Evolutionary conservation across 306 rosid species (phyloP).

Genomic region (Glycine latifolia): DNA sequence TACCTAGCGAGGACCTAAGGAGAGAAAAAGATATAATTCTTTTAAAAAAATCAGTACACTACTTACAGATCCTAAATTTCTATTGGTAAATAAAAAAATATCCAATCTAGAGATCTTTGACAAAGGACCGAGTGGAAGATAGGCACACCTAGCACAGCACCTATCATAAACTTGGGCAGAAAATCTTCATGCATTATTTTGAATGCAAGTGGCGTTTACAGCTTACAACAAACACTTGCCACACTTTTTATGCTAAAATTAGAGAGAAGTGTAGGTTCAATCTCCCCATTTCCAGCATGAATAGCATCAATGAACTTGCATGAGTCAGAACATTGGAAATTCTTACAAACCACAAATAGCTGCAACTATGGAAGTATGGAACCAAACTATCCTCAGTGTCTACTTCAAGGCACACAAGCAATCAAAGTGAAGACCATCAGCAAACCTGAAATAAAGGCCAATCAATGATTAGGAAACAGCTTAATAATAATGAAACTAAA

Average conservation of each 20-base stretch:
- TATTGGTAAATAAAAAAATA: slow-evolving; percentile 25
- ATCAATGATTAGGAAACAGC: slow-evolving; percentile 29
- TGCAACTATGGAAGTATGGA: slow-evolving; percentile 28
- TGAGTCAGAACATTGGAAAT: slow-evolving; percentile 41
- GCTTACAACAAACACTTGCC: slow-evolving; percentile 53
- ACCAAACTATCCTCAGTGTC: slow-evolving; percentile 17
- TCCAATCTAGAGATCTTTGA: slow-evolving; percentile 45
- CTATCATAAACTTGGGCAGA: slow-evolving; percentile 48
- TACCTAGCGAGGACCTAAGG: slow-evolving; percentile 28
- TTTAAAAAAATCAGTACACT: slow-evolving; percentile 32
- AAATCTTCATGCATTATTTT: slow-evolving; percentile 55
- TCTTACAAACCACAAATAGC: slow-evolving; percentile 41
- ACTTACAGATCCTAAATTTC: slow-evolving; percentile 47
- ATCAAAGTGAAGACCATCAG: slow-evolving; percentile 46
- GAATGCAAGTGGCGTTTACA: slow-evolving; percentile 48
- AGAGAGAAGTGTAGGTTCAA: slow-evolving; percentile 42
- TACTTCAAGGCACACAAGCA: slow-evolving; percentile 45
- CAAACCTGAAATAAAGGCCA: slow-evolving; percentile 45
- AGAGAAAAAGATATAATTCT: slow-evolving; percentile 22
- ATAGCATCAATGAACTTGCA: slow-evolving; percentile 47
- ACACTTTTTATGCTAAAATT: slow-evolving; percentile 37
- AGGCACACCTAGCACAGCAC: slow-evolving; percentile 45
- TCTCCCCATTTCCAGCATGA: slow-evolving; percentile 45
- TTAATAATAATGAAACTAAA: slow-evolving; percentile 28
- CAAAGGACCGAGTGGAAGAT: slow-evolving; percentile 27